Evolutionary conservation across 805 yeast genomes (phyloP), one percentile per base, ranked within the genome.

Genomic region (Barnettozyma californica): DNA sequence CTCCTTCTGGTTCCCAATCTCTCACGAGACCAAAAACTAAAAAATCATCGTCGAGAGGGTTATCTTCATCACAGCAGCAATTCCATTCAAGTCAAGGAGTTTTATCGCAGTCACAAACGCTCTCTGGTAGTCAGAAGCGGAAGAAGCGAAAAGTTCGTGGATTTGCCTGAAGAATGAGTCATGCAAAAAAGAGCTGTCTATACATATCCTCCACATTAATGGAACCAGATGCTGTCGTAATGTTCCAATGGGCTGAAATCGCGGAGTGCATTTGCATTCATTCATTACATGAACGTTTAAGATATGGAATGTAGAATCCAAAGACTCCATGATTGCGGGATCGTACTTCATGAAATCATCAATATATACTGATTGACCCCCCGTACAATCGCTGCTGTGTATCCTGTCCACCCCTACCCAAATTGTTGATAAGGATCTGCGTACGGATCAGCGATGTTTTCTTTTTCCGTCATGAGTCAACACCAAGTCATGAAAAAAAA

Each of bases 101-200:
- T 8, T 10, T 44, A 5, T 43, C 51, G 2, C 53, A 27, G 21
- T 21, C 35, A 11, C 25, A 44, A 9, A 34, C 50, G 11, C 44
- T 41, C 7, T 27, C 46, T 20, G 23, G 14, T 20, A 16, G 20
- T 4, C 47, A 26, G 13, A 41, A 37, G 25, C 43, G 37, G 40
- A 57, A 48, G 45, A 54, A 51, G 38, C 56, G 49, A 41, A 57
- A 49, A 35, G 47, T 53, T 26, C 51, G 52, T 36, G 63, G 63
- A 4, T 60, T 60, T 47, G 61, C 57, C 18, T 56, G 37, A 25
- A n/a, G 37, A 25, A n/a, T 29, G 26, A 18, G 23, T 35, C 38
- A 18, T 20, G 9, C 14, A 8, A 26, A 38, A n/a, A n/a, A n/a
- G 25, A 23, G 25, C 25, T 4, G 16, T 20, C 16, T 10, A 10